Evolutionary conservation across 208 protist genomes (phyloP), one percentile per base, ranked within the genome.

Genomic region (Porcisia deanei): DNA sequence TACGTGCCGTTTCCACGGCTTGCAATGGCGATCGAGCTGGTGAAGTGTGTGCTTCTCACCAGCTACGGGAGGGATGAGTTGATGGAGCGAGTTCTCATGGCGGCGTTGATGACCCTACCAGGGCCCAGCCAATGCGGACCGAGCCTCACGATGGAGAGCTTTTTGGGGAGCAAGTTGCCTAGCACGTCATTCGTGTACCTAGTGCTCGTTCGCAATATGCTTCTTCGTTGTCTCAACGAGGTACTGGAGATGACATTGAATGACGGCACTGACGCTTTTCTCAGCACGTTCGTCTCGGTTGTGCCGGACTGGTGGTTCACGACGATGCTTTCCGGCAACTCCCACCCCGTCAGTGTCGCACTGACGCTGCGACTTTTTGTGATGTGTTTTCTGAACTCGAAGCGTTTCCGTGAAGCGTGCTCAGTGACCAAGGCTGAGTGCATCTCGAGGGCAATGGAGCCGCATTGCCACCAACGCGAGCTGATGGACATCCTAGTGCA

Each of bases 261-360:
- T 49, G 71, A 70, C 8, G 76, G 65, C 34, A 79, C 72, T 49
- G 54, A 18, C 6, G 55, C 39, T 16, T 81, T 88, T 55, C 57
- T 75, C 43, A 34, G 75, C 41, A 72, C 63, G 41, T 78, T 94
- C 43, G 73, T 60, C 64, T 39, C 75, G 22, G 71, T 84, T 39
- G 58, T 88, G 49, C 85, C 91, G 18, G 75, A 76, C 12, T 90
- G 82, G 76, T 95, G 88, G 88, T 91, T 92, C 52, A 72, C 76
- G 0, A 71, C 75, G 47, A 85, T 93, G 83, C 75, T 84, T 20
- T 80, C 80, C 0, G 39, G 66, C 73, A 71, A 59, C 39, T 80
- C 88, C 12, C 83, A 92, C 75, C 85, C 88, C 10, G 85, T 91
- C 39, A 83, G 86, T 7, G 91, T 79, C 25, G 77, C 79, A 2